Base-by-base conservation (phyloP, 2,329 filamentous ascomycete species). In the Penicillium paneum region DNA sequence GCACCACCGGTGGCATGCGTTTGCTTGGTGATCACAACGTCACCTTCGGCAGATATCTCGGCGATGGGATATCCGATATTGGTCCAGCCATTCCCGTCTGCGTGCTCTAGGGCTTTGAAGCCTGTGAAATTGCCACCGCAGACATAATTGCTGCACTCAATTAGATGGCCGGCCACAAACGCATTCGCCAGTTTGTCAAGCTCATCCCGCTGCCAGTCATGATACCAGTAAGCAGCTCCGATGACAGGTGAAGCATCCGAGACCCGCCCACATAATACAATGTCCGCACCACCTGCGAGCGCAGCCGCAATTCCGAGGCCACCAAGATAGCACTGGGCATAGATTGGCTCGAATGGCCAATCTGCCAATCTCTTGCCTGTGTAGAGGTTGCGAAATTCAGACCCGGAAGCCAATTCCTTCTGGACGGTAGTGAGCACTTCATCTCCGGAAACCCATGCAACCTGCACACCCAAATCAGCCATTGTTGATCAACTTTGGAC, bases 391-490 rank as follows among this genome's bases (percentile, higher is more conserved):
- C 66, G 72, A 59, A 76, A 75, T 2, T 65, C 66, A 5, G 63
- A 64, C 35, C 71, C 72, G 12, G 59, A 62, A 1, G 61, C 54
- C n/a, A 74, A 55, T 1, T 64, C 62, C 5, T 62, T 49, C 48
- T 71, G 64, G 32, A 76, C 61, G 1, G 67, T 65, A 3, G 69
- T 64, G 5, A 76, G 60, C 6, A 76, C 72, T 56, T 78, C 74
- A 56, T 81, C 78, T 2, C 78, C 78, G 35, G 74, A 75, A 19
- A 81, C 69, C 72, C 76, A 80, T 10, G 78, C 78, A 3, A 80
- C 72, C 59, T 62, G 19, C 48, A 7, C 11, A 29, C 3, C 8
- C 28, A 19, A 39, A 17, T 42, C 8, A 51, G 42, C 29, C n/a
- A 41, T 19, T 13, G 12, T n/a, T 15, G 5, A 39, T n/a, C 11